These are phyloP conservation scores for Rhodamnia argentea DNA, from an alignment of 345 rosid genomes.

Conservation along the genomic window DNA sequence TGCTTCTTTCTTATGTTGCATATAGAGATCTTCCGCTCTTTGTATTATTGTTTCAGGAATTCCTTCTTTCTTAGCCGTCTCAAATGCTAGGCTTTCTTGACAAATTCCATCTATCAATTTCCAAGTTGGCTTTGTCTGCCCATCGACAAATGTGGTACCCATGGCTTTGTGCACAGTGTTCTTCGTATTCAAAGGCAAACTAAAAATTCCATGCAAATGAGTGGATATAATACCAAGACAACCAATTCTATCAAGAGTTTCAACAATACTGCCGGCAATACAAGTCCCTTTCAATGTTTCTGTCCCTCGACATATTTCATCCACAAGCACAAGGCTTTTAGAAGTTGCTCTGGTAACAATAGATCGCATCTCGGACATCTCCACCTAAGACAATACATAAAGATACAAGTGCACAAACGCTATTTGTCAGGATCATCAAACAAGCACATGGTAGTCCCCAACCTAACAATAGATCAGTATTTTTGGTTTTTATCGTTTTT, in stretches of 20 bases:
- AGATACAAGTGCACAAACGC: background rate
- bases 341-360: constrained; percentile 60
- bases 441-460: background rate
- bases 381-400: constrained; percentile 42
- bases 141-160: constrained; percentile 65
- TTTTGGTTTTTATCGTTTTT: background rate
- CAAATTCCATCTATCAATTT: constrained; percentile 78
- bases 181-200: constrained; percentile 54
- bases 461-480: background rate
- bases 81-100: constrained; percentile 96
- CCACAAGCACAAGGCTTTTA: constrained; percentile 85
- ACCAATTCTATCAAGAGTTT: constrained; percentile 64
- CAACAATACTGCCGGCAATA: constrained; percentile 91
- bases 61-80: constrained; percentile 96
- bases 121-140: constrained; percentile 87
- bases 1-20: constrained; percentile 14
- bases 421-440: background rate
- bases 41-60: constrained; percentile 55
- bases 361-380: constrained; percentile 91
- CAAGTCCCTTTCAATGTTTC: constrained; percentile 96
- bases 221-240: constrained; percentile 92
- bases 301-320: constrained; percentile 96
- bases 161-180: constrained; percentile 64
- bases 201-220: constrained; percentile 86
- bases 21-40: constrained; percentile 82